These are phyloP conservation scores for Dactylella cylindrospora DNA, from an alignment of 2,329 filamentous ascomycete genomes.

Conservation along the genomic window DNA sequence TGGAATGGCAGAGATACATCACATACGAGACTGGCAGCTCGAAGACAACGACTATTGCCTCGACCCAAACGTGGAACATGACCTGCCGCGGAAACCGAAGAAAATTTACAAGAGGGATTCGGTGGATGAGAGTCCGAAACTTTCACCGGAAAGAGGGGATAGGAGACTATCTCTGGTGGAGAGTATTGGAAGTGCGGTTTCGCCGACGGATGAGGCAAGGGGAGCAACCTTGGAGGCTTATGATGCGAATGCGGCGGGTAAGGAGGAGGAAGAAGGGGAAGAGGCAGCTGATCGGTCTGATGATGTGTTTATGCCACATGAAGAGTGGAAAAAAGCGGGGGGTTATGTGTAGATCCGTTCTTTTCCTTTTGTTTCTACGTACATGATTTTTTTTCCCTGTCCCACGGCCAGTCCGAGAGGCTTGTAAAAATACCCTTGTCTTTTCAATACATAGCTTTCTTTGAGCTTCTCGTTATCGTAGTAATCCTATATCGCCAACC, in stretches of 20 bases:
- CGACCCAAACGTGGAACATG: constrained; percentile 24
- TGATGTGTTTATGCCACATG: constrained; percentile 28
- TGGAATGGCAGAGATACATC: constrained; percentile 24
- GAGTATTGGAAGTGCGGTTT: constrained; percentile 22
- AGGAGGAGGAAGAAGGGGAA: not conserved
- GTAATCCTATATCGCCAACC: not conserved
- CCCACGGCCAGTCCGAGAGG: too few relatives aligned
- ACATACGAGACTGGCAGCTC: constrained; percentile 40
- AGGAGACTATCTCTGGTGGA: constrained; percentile 30
- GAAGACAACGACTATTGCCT: constrained; percentile 42
- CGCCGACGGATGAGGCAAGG: constrained; percentile 14
- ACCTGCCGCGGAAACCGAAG: constrained; percentile 20
- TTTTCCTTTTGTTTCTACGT: not conserved
- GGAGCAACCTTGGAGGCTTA: constrained; percentile 4
- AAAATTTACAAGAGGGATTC: constrained; percentile 17
- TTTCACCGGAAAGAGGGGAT: constrained; percentile 8
- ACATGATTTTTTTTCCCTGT: not conserved
- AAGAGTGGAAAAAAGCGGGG: constrained; percentile 27
- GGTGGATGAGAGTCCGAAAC: constrained; percentile 9
- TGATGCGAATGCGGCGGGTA: constrained; percentile 1
- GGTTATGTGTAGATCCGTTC: constrained; percentile 28
- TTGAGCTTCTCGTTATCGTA: constrained; percentile 1
- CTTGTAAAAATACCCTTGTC: too few relatives aligned
- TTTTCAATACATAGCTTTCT: too few relatives aligned
- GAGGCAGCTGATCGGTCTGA: constrained; percentile 1